Conservation (phyloP, 768 basidiomycete species). For the Coprinellus aureogranulatus region DNA sequence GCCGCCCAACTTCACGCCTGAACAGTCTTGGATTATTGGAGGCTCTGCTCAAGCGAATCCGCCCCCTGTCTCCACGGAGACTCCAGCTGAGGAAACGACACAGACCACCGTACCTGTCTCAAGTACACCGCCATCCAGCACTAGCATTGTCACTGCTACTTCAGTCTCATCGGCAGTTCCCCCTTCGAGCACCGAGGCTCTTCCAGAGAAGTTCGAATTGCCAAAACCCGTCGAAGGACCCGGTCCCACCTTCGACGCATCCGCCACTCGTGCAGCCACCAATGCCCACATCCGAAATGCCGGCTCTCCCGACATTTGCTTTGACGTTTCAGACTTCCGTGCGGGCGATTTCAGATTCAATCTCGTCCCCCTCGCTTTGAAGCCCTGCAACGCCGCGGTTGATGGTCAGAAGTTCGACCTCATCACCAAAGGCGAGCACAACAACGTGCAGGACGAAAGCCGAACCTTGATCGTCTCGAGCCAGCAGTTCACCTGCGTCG, state of each 20-base stretch:
- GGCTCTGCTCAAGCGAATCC: neutral
- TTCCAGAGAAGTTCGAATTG: constrained; percentile 8
- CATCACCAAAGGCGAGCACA: constrained; percentile 21
- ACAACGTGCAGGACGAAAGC: constrained; percentile 19
- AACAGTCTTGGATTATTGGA: constrained; percentile 25
- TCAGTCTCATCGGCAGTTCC: neutral
- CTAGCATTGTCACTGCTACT: neutral
- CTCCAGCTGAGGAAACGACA: neutral
- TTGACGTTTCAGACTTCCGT: constrained; percentile 17
- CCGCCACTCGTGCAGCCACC: constrained; percentile 22
- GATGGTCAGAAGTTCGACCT: constrained; percentile 19
- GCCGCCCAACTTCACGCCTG: constrained; percentile 23
- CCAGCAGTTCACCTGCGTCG: constrained; percentile 21
- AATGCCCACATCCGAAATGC: constrained; percentile 18
- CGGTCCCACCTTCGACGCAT: constrained; percentile 20
- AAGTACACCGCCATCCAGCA: neutral
- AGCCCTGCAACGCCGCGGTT: constrained; percentile 14
- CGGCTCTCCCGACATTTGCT: constrained; percentile 14
- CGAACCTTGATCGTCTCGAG: constrained; percentile 18
- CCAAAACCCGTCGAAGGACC: constrained; percentile 7
- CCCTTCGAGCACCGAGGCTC: neutral
- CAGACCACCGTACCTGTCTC: neutral
- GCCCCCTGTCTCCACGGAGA: neutral
- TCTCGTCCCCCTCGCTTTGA: constrained; percentile 19
- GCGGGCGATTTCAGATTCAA: constrained; percentile 22